Base-by-base conservation (phyloP, 768 basidiomycete genomes). In the Sistotremastrum suecicum region DNA sequence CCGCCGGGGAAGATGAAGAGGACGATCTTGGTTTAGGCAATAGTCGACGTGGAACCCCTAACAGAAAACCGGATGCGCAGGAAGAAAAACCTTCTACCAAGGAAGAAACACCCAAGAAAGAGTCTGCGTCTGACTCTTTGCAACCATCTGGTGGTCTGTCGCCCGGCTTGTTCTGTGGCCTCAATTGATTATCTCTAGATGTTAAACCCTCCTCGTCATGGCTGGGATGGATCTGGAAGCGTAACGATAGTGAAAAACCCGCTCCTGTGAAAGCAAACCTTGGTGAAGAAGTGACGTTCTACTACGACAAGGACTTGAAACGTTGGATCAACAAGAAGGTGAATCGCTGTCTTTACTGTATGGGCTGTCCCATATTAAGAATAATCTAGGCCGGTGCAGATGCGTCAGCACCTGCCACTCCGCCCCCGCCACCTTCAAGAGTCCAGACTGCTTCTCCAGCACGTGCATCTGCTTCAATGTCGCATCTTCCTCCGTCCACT, bases 321-420 rank as follows among this genome's bases (percentile, higher is more conserved):
- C 76, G 83, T 50, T 99, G 95, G 95, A 80, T 99, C 30, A 91
- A 95, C 60, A 92, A 84, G 63, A 90, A 83, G 67, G 90, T 88
- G 49, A 59, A 63, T 51, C 5, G 6, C 20, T 43, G 47, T 11
- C n/a, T 32, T 44, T 28, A 37, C 30, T 7, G n/a, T 5, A 45
- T 10, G 28, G 39, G 39, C 11, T 51, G 20, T 8, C 39, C 5
- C 12, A 29, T 34, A 34, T 34, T 34, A 6, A 5, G 20, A 3
- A 34, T 42, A 50, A 49, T 46, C 51, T 39, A 88, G 85, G 73
- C 63, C 49, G 76, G 75, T 36, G 58, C 63, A 10, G 77, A 75
- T 49, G 54, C 66, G n/a, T 57, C 72, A 7, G 73, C 78, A 53
- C 60, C 76, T 35, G 58, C 75, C 2, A 59, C 67, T 7, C 68